Base-by-base conservation (phyloP, 176 grass and related monocot species). In the Ampelocalamus luodianensis region DNA sequence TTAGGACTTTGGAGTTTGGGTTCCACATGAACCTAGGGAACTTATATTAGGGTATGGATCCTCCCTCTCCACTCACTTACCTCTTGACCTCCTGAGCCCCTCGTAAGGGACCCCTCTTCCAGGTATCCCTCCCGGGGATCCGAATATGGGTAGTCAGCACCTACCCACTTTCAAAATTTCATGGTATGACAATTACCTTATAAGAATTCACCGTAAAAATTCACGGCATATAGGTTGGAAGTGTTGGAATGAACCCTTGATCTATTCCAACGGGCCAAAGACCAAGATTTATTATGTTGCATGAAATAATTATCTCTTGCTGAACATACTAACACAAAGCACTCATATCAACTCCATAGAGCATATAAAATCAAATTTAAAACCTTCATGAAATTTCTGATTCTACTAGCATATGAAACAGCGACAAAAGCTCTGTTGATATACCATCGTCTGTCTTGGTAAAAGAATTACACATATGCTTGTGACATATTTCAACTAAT, bases 391-490 rank as follows among this genome's bases (percentile, higher is more conserved):
- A 29, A 11, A 11, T 51, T 51, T 69, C 13, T 23, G 7, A 59
- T 77, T 69, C 14, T 29, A 60, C 48, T 18, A 77, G 62, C 51
- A 72, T 58, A 82, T 13, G 29, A 22, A 65, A 34, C 49, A 59
- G 20, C 46, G 17, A 38, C 2, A 77, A 59, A 58, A 75, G 39
- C 62, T 63, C 18, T 76, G 10, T 38, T 64, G 7, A 63, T 66
- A 77, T 70, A 18, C n/a, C n/a, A 54, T 75, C 8, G 8, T 26
- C 5, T 68, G 6, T 48, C 23, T 78, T 32, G 37, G 65, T 29
- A 72, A 79, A 83, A 85, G 6, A 54, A 76, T 66, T 78, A 42
- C 12, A 66, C 1, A 27, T 50, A 40, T 65, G 8, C 22, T 78
- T 27, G 32, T 78, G 32, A 22, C 0, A 24, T 38, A 58, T 79